Evolutionary conservation across 2,329 filamentous ascomycete genomes (phyloP).

Genomic region (Clonostachys solani): DNA sequence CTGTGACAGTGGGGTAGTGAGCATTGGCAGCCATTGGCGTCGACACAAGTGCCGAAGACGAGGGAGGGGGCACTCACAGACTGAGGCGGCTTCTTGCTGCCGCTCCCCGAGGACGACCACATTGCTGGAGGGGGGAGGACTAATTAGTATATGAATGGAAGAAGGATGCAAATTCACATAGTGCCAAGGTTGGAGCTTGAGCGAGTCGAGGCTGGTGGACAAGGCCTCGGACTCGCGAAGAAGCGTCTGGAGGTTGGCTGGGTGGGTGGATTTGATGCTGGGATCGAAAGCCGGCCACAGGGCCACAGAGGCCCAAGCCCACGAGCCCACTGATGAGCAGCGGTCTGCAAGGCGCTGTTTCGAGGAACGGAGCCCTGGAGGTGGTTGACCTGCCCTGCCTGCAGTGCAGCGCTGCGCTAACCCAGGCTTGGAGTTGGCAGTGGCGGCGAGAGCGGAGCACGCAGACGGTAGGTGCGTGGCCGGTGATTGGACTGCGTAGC

Average conservation of each 20-base stretch:
- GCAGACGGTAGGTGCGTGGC: too few relatives aligned
- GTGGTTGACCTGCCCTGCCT: too few relatives aligned
- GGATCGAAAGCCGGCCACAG: too few relatives aligned
- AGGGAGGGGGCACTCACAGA: conserved; percentile 51
- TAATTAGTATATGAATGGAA: conserved; percentile 2
- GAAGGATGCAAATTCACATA: conserved; percentile 2
- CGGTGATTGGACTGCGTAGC: too few relatives aligned
- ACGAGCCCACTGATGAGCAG: neutral
- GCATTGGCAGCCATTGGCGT: conserved; percentile 9
- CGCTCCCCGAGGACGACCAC: conserved; percentile 61
- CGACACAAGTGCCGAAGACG: neutral
- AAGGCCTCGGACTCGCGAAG: conserved; percentile 9
- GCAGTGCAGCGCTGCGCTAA: too few relatives aligned
- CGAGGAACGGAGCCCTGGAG: too few relatives aligned
- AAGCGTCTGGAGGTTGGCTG: neutral
- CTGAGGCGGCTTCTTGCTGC: conserved; percentile 66
- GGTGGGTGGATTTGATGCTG: neutral
- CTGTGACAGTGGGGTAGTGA: conserved; percentile 50
- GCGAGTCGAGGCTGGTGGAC: conserved; percentile 12
- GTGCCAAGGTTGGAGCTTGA: neutral
- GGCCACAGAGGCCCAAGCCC: neutral
- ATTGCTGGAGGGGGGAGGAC: conserved; percentile 31
- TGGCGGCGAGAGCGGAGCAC: too few relatives aligned
- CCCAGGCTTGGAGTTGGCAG: too few relatives aligned
- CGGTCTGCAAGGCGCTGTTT: too few relatives aligned